Evolutionary conservation across 768 basidiomycete genomes (phyloP), one percentile per base, ranked within the genome.

Genomic region (Pisolithus albus): DNA sequence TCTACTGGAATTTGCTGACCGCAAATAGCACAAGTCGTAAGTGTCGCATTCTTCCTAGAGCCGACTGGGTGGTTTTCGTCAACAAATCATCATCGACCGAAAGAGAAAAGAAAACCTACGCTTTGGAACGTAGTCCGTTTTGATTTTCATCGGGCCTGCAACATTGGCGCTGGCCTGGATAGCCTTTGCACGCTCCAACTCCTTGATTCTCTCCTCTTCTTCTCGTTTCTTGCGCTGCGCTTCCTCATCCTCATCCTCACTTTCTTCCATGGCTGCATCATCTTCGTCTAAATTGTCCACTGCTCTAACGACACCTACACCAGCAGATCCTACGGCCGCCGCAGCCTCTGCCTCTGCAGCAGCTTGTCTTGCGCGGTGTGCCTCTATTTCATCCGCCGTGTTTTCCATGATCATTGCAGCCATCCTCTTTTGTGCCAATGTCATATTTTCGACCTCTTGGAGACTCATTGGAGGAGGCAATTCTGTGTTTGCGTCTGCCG

Each of bases 381-480:
- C 85, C 68, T 94, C 86, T 43, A 93, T 80, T 50, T 94, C 86
- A 56, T 91, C 89, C 2, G 75, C 88, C 1, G 90, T 89, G 24
- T 88, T 92, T 70, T 97, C 95, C 88, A 93, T 95, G 63, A 98
- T 85, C 90, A 95, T 92, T 2, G 92, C 88, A 2, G 93, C 91
- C 94, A 96, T 96, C 58, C 92, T 81, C 74, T 96, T 97, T 75
- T 99, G 93, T 2, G 92, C 89, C 26, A 98, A 72, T 2, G 92
- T 93, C 92, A 97, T 96, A 61, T 82, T 92, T 72, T 95, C 90
- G 10, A 99, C 84, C 64, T 96, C 92, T 60, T 91, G 84, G 16
- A 96, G 82, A 59, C 82, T 93, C 86, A 96, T 97, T 0, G 96
- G 96, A n/a, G 90, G 84, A 10, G 95, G 96, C 23, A 99, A 76